Evolutionary conservation across 345 rosid genomes (phyloP).

Genomic region (Luvunga scandens): DNA sequence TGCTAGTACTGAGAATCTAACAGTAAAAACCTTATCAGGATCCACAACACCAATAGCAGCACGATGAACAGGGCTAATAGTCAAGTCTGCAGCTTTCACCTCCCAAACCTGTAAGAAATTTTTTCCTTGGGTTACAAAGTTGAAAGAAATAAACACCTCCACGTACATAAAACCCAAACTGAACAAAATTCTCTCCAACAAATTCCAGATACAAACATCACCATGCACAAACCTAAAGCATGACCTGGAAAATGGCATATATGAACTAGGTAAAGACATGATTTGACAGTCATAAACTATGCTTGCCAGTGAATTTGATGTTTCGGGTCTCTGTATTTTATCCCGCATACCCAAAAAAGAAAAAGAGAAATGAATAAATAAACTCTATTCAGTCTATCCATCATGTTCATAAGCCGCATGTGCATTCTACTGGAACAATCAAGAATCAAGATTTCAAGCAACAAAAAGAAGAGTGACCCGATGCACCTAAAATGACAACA

Average conservation of each 20-base stretch:
- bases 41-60: slow-evolving; percentile 88
- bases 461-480: not conserved
- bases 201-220: not conserved
- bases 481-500: slow-evolving; percentile 3
- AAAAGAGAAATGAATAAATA: too few relatives aligned
- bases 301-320: not conserved
- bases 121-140: not conserved
- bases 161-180: not conserved
- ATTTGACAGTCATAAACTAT: not conserved
- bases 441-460: not conserved
- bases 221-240: not conserved
- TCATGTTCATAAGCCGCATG: not conserved
- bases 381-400: too few relatives aligned
- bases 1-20: not conserved
- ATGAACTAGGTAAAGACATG: not conserved
- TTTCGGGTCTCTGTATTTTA: not conserved
- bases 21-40: slow-evolving; percentile 62
- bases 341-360: not conserved
- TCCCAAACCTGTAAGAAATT: slow-evolving; percentile 75
- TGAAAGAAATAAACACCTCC: not conserved
- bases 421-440: not conserved
- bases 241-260: not conserved
- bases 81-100: slow-evolving; percentile 96
- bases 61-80: slow-evolving; percentile 87
- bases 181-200: not conserved